A percentile compares a stretch with the other conserved stretches of the same genome.
phyloP scores from a whole-genome alignment of 805 yeast species.

The Saccharomyces jurei region DNA sequence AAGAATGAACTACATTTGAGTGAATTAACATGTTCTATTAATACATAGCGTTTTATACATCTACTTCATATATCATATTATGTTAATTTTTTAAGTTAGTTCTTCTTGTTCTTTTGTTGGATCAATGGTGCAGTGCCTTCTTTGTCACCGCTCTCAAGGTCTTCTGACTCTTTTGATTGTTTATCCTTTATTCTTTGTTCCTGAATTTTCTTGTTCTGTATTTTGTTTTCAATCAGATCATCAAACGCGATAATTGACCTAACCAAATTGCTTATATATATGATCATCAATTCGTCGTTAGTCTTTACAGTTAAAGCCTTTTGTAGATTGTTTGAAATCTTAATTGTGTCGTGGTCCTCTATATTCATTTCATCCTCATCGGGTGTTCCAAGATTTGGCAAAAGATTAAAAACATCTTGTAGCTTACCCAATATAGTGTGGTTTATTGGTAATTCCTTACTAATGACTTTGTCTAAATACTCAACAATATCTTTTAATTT shows the following conservation, averaged over 20 bases:
- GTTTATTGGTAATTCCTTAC: conserved; percentile 72
- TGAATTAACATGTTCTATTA: not conserved
- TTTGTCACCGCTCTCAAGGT: not conserved
- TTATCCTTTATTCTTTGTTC: conserved; percentile 30
- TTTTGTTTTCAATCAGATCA: conserved; percentile 91
- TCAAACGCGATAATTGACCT: conserved; percentile 94
- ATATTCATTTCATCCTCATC: conserved; percentile 29
- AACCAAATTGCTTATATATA: conserved; percentile 81
- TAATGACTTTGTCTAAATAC: conserved; percentile 68
- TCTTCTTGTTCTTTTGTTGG: not conserved
- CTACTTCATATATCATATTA: not conserved
- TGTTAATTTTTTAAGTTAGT: not conserved
- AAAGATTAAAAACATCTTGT: conserved; percentile 87
- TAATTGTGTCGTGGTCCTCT: conserved; percentile 26
- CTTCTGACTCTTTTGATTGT: not conserved
- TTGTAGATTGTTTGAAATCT: conserved; percentile 43
- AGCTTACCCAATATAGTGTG: conserved; percentile 84
- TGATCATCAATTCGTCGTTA: conserved; percentile 91
- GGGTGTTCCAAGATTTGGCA: conserved; percentile 61
- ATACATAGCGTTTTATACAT: not conserved
- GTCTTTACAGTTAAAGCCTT: conserved; percentile 87
- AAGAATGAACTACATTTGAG: not conserved
- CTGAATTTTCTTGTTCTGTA: conserved; percentile 58
- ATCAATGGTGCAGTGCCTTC: not conserved
- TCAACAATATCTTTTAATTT: conserved; percentile 69